Evolutionary conservation across 108 stramenopile genomes (phyloP), one percentile per base, ranked within the genome.

Genomic region (Skeletonema menzelii): DNA sequence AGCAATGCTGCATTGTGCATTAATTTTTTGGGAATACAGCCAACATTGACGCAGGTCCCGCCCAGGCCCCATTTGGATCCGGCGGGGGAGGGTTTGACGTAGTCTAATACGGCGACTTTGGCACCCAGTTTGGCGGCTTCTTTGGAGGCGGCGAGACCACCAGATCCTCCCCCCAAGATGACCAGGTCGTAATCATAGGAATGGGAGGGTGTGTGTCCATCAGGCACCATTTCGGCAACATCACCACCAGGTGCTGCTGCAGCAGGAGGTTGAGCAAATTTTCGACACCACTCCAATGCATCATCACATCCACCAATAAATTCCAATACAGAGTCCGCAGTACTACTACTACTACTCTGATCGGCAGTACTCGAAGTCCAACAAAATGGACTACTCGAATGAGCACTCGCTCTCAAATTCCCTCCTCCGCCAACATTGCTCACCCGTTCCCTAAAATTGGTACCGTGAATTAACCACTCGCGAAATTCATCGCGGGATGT

Each of bases 11-110:
- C 95, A 57, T 88, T 83, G 72, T 99, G 98, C 91, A 96, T 97
- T 12, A 99, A 85, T 70, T 99, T 99, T 84, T 99, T 99, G 63
- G 99, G 99, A 72, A 99, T 99, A 85, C 99, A 99, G 20, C 99
- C 91, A 8, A 93, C 92, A 65, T 94, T 91, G 69, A 99, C 99
- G 76, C 98, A 99, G 3, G 98, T 99, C 22, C 99, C 99, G 13
- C 99, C 99, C 22, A 99, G 77, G 17, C 98, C 98, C 98, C 98
- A 98, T 24, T 80, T 86, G 63, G 95, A 93, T 63, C 98, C 97
- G 15, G 85, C 83, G 5, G 97, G 96, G 46, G 87, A 89, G 8
- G 99, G 99, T 63, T 97, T 97, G 72, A 99, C 98, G 74, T 88
- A 98, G 77, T 99, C 99, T 32, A 97, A 79, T 19, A 95, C 84